Evolutionary conservation across 2,329 filamentous ascomycete genomes (phyloP).

Genomic region (Penicillium sp.): DNA sequence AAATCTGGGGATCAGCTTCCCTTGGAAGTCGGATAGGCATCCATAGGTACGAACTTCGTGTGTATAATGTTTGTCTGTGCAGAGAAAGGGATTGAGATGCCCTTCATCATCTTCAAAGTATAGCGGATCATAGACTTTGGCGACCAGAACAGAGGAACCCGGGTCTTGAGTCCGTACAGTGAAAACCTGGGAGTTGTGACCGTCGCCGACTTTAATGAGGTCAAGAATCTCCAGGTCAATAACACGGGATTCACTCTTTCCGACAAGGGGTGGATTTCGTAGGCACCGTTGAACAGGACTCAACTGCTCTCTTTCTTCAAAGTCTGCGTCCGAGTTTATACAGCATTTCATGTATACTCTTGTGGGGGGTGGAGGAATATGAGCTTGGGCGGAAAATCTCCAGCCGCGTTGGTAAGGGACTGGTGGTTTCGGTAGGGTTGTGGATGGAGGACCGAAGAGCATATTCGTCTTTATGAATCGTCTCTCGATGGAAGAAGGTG

Average conservation of each 20-base stretch:
- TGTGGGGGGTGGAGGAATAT: constrained; percentile 18
- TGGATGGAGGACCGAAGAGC: too few species aligned
- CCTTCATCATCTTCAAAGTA: too few species aligned
- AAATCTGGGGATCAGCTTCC: too few species aligned
- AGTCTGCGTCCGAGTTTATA: constrained; percentile 12
- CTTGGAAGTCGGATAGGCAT: too few species aligned
- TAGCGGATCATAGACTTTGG: too few species aligned
- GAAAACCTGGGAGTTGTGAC: constrained; percentile 20
- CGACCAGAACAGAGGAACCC: too few species aligned
- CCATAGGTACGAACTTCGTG: too few species aligned
- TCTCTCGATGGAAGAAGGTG: too few species aligned
- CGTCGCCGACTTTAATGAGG: constrained; percentile 17
- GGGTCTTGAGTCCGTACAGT: too few species aligned
- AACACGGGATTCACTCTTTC: constrained; percentile 12
- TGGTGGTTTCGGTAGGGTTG: constrained; percentile 9
- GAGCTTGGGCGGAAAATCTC: constrained; percentile 18
- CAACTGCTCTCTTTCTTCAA: constrained; percentile 16
- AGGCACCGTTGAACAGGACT: constrained; percentile 18
- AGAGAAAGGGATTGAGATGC: too few species aligned
- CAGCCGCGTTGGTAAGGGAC: constrained; percentile 19
- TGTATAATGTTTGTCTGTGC: too few species aligned
- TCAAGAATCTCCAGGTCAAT: constrained; percentile 18
- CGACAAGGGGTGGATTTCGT: constrained; percentile 17
- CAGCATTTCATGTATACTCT: constrained; percentile 14
- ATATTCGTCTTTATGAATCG: too few species aligned